Conservation (phyloP, 164 flowering plant species). For the Piper betle region DNA sequence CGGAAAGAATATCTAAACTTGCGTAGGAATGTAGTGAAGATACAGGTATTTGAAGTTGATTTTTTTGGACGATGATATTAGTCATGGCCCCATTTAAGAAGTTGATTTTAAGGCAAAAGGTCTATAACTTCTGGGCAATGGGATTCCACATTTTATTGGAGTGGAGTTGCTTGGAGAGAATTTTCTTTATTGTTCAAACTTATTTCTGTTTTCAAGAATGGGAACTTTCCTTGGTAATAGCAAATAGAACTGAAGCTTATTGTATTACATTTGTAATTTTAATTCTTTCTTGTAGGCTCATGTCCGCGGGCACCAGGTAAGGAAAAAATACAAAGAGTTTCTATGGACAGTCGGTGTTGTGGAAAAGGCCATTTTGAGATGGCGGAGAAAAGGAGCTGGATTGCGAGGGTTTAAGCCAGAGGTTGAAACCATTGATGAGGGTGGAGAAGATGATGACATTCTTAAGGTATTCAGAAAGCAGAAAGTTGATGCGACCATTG, state of each 20-base stretch:
- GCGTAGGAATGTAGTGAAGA: slow-evolving; percentile 86
- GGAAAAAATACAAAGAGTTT: slow-evolving; percentile 61
- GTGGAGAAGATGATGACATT: slow-evolving; percentile 68
- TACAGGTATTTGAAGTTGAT: slow-evolving; percentile 43
- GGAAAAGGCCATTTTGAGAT: slow-evolving; percentile 74
- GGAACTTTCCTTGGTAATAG: no score
- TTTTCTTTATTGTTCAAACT: no score
- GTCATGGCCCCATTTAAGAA: background rate
- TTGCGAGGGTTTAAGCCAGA: slow-evolving; percentile 61
- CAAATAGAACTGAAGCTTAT: background rate
- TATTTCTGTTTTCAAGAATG: no score
- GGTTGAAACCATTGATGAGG: slow-evolving; percentile 37
- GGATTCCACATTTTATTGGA: no score
- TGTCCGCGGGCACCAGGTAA: slow-evolving; percentile 85
- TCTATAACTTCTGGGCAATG: background rate
- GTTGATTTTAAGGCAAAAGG: background rate
- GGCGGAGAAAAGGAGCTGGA: slow-evolving; percentile 87
- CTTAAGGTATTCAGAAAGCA: slow-evolving; percentile 65
- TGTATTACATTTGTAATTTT: background rate
- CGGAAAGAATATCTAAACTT: slow-evolving; percentile 68
- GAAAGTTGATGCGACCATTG: slow-evolving; percentile 64
- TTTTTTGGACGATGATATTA: no score
- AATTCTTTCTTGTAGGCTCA: slow-evolving; percentile 54
- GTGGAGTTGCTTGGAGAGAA: no score
- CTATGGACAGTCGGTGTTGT: slow-evolving; percentile 83